These are phyloP conservation scores for Capsicum rhomboideum DNA, from an alignment of 257 asterid species.

Conservation along the genomic window DNA sequence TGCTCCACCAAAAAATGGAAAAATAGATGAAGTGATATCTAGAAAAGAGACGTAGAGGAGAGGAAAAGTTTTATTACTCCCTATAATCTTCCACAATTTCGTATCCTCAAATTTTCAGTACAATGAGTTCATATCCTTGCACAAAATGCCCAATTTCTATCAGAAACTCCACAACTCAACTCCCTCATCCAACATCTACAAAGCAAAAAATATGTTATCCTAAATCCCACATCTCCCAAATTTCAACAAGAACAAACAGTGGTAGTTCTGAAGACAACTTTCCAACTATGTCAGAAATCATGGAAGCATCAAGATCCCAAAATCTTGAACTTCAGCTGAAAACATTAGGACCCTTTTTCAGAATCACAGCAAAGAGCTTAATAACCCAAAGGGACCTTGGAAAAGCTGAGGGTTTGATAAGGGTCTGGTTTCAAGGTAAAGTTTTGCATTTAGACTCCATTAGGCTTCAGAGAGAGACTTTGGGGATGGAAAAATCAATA, in stretches of 20 bases:
- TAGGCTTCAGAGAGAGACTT: conserved; percentile 49
- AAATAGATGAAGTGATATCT: no score
- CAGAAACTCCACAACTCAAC: not conserved
- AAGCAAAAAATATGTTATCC: not conserved
- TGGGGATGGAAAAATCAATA: conserved; percentile 78
- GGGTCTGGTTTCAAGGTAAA: conserved; percentile 75
- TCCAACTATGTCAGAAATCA: conserved; percentile 77
- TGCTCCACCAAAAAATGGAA: no score
- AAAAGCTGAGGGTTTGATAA: conserved; percentile 63
- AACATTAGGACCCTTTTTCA: conserved; percentile 72
- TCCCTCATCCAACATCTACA: not conserved
- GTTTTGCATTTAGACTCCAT: conserved; percentile 79
- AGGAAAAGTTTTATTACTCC: not conserved
- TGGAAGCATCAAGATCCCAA: conserved; percentile 57
- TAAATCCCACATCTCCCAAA: not conserved
- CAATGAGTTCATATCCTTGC: not conserved
- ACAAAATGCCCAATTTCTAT: not conserved
- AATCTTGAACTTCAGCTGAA: conserved; percentile 58
- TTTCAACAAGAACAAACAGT: not conserved
- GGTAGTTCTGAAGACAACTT: conserved; percentile 3
- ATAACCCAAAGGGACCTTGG: conserved; percentile 47
- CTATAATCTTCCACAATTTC: not conserved
- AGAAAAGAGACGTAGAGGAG: no score
- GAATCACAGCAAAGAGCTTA: conserved; percentile 59
- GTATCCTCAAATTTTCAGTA: not conserved